phyloP scores from a whole-genome alignment of 371 early-diverging fungal species.

The Mucor saturninus region DNA sequence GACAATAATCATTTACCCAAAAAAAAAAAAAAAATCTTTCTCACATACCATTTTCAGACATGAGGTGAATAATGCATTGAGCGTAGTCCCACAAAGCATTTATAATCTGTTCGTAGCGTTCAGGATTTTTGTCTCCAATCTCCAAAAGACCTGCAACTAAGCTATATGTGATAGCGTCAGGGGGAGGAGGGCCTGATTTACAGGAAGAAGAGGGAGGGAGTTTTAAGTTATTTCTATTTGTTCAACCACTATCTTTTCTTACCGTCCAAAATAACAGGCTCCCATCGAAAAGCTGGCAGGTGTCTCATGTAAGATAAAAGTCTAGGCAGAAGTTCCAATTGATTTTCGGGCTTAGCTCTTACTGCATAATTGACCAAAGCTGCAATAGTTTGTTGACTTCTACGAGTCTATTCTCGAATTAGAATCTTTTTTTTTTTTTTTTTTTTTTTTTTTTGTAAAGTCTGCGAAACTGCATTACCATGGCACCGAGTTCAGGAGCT shows the following conservation, averaged over 20 bases:
- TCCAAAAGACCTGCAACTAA: constrained; percentile 56
- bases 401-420: constrained; percentile 42
- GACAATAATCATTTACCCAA: too few relatives aligned
- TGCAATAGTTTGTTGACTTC: constrained; percentile 50
- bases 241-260: neutral
- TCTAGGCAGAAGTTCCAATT: constrained; percentile 36
- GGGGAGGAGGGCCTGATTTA: constrained; percentile 29
- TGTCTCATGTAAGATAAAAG: constrained; percentile 41
- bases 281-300: constrained; percentile 43
- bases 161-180: constrained; percentile 48
- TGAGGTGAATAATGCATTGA: constrained; percentile 22
- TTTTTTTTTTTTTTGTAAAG: neutral
- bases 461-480: constrained; percentile 18
- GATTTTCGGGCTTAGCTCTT: constrained; percentile 32
- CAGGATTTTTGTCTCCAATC: constrained; percentile 46
- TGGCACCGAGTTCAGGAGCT: constrained; percentile 14
- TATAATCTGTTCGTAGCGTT: constrained; percentile 47
- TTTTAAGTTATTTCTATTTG: neutral
- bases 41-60: constrained; percentile 29
- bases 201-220: neutral
- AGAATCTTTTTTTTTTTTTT: neutral
- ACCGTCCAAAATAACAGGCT: constrained; percentile 35
- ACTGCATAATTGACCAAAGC: constrained; percentile 52
- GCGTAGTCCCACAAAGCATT: constrained; percentile 34
- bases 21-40: neutral